phyloP scores from a whole-genome alignment of 768 basidiomycete species.

The Termitomyces sp. region DNA sequence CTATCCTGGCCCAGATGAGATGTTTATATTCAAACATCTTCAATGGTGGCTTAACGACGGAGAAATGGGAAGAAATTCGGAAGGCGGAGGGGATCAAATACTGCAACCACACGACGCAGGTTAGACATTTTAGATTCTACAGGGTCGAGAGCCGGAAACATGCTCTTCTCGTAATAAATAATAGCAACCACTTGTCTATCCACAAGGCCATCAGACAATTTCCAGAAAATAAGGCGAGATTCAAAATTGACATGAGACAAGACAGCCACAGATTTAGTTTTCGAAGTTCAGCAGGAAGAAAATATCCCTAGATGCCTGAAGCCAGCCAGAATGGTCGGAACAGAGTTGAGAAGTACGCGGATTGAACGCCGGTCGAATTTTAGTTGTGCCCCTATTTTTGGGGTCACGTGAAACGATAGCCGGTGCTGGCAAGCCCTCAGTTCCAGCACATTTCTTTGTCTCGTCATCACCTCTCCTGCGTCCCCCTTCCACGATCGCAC shows the following conservation, averaged over 20 bases:
- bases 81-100: too few species aligned
- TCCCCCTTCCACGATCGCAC: slow-evolving; percentile 6
- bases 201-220: not conserved
- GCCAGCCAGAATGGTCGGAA: not conserved
- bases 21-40: not conserved
- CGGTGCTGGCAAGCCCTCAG: not conserved
- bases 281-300: too few species aligned
- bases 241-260: too few species aligned
- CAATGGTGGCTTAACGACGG: not conserved
- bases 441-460: slow-evolving; percentile 8
- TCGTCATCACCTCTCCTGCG: slow-evolving; percentile 17
- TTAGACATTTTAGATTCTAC: too few species aligned
- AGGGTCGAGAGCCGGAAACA: too few species aligned
- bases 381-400: not conserved
- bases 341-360: not conserved
- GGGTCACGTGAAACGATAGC: not conserved
- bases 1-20: not conserved
- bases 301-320: too few species aligned
- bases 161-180: too few species aligned
- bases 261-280: too few species aligned
- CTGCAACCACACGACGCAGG: too few species aligned
- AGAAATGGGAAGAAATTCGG: too few species aligned
- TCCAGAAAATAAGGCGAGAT: not conserved
- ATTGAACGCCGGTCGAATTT: too few species aligned
- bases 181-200: too few species aligned